A percentile compares a stretch with the other conserved stretches of the same genome.
Evolutionary conservation across 305 asterid species (phyloP).

Genomic region (Solanum aculeatissimum): DNA sequence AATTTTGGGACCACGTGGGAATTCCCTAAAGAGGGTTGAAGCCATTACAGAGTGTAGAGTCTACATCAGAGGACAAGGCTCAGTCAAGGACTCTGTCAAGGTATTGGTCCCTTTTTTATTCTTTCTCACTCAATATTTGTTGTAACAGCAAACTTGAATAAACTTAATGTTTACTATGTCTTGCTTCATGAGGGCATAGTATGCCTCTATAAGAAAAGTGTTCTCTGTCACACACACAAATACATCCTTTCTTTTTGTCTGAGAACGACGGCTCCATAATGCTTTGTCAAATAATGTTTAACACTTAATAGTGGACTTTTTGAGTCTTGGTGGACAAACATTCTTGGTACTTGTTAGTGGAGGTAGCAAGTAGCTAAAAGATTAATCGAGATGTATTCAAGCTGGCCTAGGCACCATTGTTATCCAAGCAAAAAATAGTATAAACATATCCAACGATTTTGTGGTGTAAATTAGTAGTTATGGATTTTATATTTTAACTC

Average conservation of each 20-base stretch:
- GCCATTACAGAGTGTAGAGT: slow-evolving; percentile 69
- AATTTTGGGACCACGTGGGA: slow-evolving; percentile 79
- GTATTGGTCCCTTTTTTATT: slow-evolving; percentile 12
- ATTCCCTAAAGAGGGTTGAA: slow-evolving; percentile 77
- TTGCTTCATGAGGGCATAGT: background rate
- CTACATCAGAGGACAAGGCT: slow-evolving; percentile 68
- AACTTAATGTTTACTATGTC: background rate
- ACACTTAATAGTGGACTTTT: background rate
- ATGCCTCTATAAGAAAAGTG: background rate
- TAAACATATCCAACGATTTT: background rate
- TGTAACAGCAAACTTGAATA: background rate
- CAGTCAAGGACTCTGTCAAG: slow-evolving; percentile 70
- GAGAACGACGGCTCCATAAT: background rate
- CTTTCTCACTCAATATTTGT: background rate
- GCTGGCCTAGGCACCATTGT: background rate
- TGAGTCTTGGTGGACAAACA: background rate
- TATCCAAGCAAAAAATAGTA: background rate
- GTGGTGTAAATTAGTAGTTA: background rate
- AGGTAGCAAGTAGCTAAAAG: background rate
- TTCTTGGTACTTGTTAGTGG: background rate
- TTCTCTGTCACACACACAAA: background rate
- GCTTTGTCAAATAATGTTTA: background rate
- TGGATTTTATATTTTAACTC: background rate
- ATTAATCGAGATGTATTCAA: background rate
- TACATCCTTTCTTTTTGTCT: background rate